phyloP scores from a whole-genome alignment of 164 flowering plant species.

The grape (Vitis vinifera) region DNA sequence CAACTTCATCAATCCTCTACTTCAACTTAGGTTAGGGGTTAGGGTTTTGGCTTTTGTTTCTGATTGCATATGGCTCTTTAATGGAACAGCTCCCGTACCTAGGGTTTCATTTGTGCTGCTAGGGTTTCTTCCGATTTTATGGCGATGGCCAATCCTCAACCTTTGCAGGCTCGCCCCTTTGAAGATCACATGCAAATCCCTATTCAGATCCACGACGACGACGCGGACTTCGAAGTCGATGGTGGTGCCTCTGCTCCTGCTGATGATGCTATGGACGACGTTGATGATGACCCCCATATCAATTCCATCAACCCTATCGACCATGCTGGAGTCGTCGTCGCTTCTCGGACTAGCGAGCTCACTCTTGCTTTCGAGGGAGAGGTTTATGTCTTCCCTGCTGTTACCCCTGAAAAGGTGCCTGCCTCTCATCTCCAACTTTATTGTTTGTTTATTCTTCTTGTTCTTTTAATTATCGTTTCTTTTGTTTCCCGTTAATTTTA shows the following conservation, averaged over 20 bases:
- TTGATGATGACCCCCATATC: slow-evolving; percentile 19
- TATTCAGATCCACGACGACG: slow-evolving; percentile 35
- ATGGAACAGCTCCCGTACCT: slow-evolving; percentile 16
- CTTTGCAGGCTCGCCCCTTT: slow-evolving; percentile 30
- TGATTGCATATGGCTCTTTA: neutral
- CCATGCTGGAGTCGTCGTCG: slow-evolving; percentile 16
- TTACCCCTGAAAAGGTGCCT: slow-evolving; percentile 62
- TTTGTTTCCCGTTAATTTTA: neutral
- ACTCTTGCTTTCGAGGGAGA: slow-evolving; percentile 66
- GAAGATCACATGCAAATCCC: slow-evolving; percentile 25
- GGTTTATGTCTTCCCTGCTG: slow-evolving; percentile 66
- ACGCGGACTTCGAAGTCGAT: slow-evolving; percentile 29
- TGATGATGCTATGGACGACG: slow-evolving; percentile 33
- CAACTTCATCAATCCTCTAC: neutral
- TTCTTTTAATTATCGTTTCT: neutral
- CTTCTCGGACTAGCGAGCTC: slow-evolving; percentile 58
- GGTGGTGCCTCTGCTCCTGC: slow-evolving; percentile 5
- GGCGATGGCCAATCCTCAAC: slow-evolving; percentile 33
- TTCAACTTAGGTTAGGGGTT: slow-evolving; percentile 9
- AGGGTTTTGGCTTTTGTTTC: slow-evolving; percentile 16
- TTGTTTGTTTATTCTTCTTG: neutral
- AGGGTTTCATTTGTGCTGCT: neutral
- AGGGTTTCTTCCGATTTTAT: slow-evolving; percentile 2
- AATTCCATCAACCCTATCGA: slow-evolving; percentile 21
- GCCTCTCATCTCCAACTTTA: neutral